These are phyloP conservation scores for Hortiboletus flavorubellus DNA, from an alignment of 768 basidiomycete genomes.

Conservation along the genomic window DNA sequence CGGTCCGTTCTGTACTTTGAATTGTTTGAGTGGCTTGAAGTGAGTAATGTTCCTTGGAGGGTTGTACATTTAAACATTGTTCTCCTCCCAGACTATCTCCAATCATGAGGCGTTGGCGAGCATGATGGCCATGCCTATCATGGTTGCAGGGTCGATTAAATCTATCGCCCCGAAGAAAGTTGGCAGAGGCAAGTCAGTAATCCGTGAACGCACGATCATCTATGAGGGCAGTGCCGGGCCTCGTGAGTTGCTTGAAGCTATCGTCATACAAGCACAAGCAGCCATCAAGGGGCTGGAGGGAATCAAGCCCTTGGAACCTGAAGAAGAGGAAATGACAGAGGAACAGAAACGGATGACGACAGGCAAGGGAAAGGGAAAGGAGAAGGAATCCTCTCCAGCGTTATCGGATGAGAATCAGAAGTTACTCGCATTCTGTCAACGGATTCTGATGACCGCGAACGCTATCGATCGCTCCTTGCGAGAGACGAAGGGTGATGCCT, in stretches of 20 bases:
- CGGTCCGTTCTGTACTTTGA: conserved; percentile 83
- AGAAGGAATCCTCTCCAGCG: conserved; percentile 37
- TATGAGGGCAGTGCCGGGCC: conserved; percentile 93
- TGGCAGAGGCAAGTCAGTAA: conserved; percentile 42
- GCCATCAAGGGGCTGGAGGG: conserved; percentile 86
- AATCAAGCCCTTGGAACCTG: conserved; percentile 44
- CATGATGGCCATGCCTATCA: conserved; percentile 97
- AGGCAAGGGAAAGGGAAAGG: conserved; percentile 64
- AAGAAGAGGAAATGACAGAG: conserved; percentile 73
- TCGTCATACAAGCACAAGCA: conserved; percentile 90
- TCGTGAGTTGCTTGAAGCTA: conserved; percentile 85
- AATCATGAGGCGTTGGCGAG: conserved; percentile 90
- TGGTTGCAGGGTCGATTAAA: conserved; percentile 75
- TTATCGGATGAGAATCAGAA: conserved; percentile 73
- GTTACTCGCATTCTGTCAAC: conserved; percentile 77
- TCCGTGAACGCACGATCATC: conserved; percentile 77
- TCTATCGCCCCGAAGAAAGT: conserved; percentile 55
- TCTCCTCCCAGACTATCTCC: conserved; percentile 69
- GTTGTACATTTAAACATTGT: neutral
- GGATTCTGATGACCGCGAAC: conserved; percentile 76
- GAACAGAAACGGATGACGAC: conserved; percentile 85
- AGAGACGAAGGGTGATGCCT: conserved; percentile 87
- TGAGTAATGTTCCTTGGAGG: conserved; percentile 29
- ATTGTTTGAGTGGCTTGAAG: conserved; percentile 90
- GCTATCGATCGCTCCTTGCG: conserved; percentile 86